Conservation (phyloP, 2,329 filamentous ascomycete genomes). For the Microcyclosporella mali region DNA sequence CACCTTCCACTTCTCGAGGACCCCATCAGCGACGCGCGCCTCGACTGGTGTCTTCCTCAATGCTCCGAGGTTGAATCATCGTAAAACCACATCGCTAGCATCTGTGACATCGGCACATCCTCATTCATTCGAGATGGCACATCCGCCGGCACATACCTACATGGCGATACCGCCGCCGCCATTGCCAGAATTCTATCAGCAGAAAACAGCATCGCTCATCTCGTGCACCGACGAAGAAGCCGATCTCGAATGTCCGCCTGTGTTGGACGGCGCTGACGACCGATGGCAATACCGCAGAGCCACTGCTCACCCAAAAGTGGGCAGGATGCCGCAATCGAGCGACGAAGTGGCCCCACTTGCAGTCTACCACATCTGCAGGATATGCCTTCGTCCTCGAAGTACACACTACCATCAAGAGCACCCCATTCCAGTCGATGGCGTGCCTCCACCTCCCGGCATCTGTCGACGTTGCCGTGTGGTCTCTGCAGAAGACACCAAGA, state of each 20-base stretch:
- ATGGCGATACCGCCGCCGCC: slow-evolving; percentile 24
- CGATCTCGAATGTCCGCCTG: slow-evolving; percentile 3
- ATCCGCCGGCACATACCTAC: slow-evolving; percentile 10
- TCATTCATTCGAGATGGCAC: slow-evolving; percentile 15
- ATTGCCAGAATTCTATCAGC: slow-evolving; percentile 24
- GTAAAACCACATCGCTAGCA: neutral
- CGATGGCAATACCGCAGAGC: neutral
- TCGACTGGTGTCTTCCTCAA: too few relatives aligned
- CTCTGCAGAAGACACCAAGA: slow-evolving; percentile 18
- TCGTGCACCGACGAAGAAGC: neutral
- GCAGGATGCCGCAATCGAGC: neutral
- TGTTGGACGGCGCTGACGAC: slow-evolving; percentile 6
- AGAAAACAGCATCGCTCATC: neutral
- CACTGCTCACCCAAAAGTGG: neutral
- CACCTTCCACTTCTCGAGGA: neutral
- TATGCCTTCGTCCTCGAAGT: slow-evolving; percentile 30
- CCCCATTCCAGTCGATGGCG: slow-evolving; percentile 27
- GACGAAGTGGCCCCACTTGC: slow-evolving; percentile 23
- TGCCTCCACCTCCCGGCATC: slow-evolving; percentile 29
- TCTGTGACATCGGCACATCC: slow-evolving; percentile 6
- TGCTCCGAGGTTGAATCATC: too few relatives aligned
- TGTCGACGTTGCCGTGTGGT: slow-evolving; percentile 30
- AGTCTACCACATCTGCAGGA: slow-evolving; percentile 31
- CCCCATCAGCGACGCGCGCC: too few relatives aligned
- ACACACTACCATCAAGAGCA: slow-evolving; percentile 30